phyloP scores from a whole-genome alignment of 2,329 filamentous ascomycete species.

The Emmonsia crescens region DNA sequence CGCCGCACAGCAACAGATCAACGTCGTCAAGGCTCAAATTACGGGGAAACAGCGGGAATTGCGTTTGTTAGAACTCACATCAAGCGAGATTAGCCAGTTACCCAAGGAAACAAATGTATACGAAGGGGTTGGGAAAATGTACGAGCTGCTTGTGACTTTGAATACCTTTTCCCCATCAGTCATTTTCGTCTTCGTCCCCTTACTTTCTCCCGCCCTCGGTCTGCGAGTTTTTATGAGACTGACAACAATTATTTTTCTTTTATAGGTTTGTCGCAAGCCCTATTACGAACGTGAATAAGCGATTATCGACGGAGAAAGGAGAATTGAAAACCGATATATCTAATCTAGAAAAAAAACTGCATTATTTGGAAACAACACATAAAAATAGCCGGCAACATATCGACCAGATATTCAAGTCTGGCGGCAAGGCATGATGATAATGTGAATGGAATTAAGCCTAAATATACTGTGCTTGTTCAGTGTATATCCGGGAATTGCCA shows the following conservation, averaged over 20 bases:
- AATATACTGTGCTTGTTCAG: neutral
- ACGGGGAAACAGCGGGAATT: conserved; percentile 76
- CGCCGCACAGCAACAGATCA: conserved; percentile 84
- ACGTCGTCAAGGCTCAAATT: conserved; percentile 74
- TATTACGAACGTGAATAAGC: conserved; percentile 59
- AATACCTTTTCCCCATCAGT: neutral
- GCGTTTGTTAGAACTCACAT: conserved; percentile 77
- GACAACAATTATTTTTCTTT: neutral
- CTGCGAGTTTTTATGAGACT: neutral
- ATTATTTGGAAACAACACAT: conserved; percentile 88
- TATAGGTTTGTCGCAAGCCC: conserved; percentile 77
- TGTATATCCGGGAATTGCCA: neutral
- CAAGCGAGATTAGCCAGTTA: conserved; percentile 68
- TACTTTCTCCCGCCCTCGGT: neutral
- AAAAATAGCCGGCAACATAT: conserved; percentile 90
- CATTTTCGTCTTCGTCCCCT: conserved; percentile 1
- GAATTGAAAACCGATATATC: conserved; percentile 67
- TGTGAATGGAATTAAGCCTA: neutral
- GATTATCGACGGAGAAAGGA: conserved; percentile 63
- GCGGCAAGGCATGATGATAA: conserved; percentile 24
- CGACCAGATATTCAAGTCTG: conserved; percentile 67
- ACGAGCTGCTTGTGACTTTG: conserved; percentile 21
- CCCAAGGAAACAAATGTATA: conserved; percentile 71
- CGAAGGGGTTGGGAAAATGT: conserved; percentile 97
- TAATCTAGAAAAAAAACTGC: conserved; percentile 73